Evolutionary conservation across 768 basidiomycete species (phyloP), one percentile per base, ranked within the genome.

Genomic region (Trametes coccinea): DNA sequence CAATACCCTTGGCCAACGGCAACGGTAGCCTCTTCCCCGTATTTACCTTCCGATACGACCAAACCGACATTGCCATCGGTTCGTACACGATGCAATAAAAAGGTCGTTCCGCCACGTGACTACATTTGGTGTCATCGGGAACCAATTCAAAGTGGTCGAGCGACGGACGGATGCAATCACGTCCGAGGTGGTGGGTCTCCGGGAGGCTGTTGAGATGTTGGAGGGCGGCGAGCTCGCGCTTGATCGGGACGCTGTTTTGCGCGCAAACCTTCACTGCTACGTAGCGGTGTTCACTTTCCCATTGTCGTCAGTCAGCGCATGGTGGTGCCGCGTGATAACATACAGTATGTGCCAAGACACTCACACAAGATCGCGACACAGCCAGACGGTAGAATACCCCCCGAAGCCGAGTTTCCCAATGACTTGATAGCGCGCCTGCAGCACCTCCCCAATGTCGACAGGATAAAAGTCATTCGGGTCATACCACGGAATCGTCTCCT

Each of bases 321-420:
- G 22, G 11, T 37, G 66, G 59, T 72, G 14, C 41, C 41, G 9
- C 29, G 11, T 29, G 4, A 48, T 10, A 3, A 48, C 27, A 14
- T 5, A 45, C 22, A 22, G 22, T 22, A 22, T 22, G 22, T 22
- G 22, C n/a, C 29, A 55, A 27, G 41, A n/a, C 31, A 56, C 72
- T 13, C 70, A 64, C 57, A 63, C 64, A n/a, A 74, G 62, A 29
- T 49, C 48, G 48, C 29, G 48, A n/a, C 48, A 49, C 4, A 49
- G 48, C 73, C 74, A 75, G 27, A 62, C 67, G 17, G 74, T 74
- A 16, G 64, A 62, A 17, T 59, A 65, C 9, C 66, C 55, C 16
- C 75, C 76, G 59, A 63, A 75, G 2, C 74, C 76, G 0, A 77
- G 61, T 64, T 77, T 77, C 11, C 67, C 66, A 27, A 76, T 56